Evolutionary conservation across 2,329 filamentous ascomycete species (phyloP), one percentile per base, ranked within the genome.

Genomic region (Penicillium sp.): DNA sequence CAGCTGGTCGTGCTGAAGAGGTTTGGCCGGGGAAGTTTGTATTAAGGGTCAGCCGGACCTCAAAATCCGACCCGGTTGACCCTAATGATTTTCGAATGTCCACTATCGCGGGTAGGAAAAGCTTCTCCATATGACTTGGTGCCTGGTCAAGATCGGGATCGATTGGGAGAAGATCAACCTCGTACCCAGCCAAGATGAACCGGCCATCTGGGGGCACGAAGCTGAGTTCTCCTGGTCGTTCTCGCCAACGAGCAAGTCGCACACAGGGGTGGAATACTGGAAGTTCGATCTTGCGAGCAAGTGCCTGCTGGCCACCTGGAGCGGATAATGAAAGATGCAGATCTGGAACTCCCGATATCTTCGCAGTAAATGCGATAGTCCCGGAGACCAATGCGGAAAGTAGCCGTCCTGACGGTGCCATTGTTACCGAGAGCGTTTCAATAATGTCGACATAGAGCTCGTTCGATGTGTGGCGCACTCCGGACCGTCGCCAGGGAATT

Each of bases 231-330:
- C 94, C 94, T 0, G 92, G 91, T 49, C 85, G 84, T 63, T 96
- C 90, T 62, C 87, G 87, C 94, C 94, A 99, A 57, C 86, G 83
- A n/a, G 88, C 88, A 3, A 99, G 78, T 15, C 94, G 83, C 7
- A 99, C 94, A 65, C 94, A 97, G 0, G 94, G 94, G 69, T 99
- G 94, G 63, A 99, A 99, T 0, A 97, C 91, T 1, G 93, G 94
- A 2, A 96, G 78, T 59, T 95, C 88, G 70, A 99, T 84, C 29
- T 92, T 82, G 56, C 83, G 84, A 13, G 78, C 81, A 42, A 97
- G 80, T 44, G 87, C 87, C 66, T 89, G 87, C 58, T 86, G 89
- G n/a, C 90, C 89, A 1, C 90, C 90, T 0, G 91, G 89, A 2
- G 90, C 88, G 0, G 87, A 88, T 23, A 99, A 80, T 12, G 83